Evolutionary conservation across 2,329 filamentous ascomycete genomes (phyloP).

Genomic region (Talaromyces sp.): DNA sequence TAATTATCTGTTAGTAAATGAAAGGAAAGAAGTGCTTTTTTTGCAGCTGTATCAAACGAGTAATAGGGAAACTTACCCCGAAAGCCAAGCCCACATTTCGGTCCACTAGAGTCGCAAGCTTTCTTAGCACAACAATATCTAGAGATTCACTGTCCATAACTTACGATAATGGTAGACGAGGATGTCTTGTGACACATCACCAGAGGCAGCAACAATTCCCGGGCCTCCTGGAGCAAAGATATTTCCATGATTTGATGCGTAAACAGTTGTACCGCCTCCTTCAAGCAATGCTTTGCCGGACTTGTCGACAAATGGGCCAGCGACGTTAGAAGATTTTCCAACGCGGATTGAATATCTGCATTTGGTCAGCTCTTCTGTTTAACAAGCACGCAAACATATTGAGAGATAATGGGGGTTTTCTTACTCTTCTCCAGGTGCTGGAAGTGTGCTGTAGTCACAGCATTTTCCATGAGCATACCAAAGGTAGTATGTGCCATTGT

Average conservation of each 20-base stretch:
- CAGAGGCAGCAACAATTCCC: slow-evolving; percentile 23
- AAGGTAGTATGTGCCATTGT: slow-evolving; percentile 32
- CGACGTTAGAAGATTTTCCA: slow-evolving; percentile 26
- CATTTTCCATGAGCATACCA: slow-evolving; percentile 38
- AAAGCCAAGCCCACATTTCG: slow-evolving; percentile 25
- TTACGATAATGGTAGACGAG: slow-evolving; percentile 36
- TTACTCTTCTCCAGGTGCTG: slow-evolving; percentile 13
- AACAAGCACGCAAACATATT: not conserved
- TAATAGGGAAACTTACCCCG: slow-evolving; percentile 12
- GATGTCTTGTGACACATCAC: slow-evolving; percentile 22
- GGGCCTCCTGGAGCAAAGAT: slow-evolving; percentile 36
- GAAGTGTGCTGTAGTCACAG: slow-evolving; percentile 22
- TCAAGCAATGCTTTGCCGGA: slow-evolving; percentile 20
- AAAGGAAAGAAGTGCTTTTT: not conserved
- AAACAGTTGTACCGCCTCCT: slow-evolving; percentile 31
- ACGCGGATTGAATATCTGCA: slow-evolving; percentile 30
- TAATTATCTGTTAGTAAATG: slow-evolving; percentile 10
- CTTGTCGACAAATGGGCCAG: slow-evolving; percentile 32
- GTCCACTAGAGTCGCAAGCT: slow-evolving; percentile 21
- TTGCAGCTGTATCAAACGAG: no score
- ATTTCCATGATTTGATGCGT: slow-evolving; percentile 32
- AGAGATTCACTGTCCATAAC: slow-evolving; percentile 3
- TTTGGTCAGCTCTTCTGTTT: not conserved
- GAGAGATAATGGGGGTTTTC: not conserved
- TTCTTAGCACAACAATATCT: not conserved